Percentiles rank a stretch among this genome's conserved stretches.
These are phyloP conservation scores for Dipodascus geniculatus DNA, from an alignment of 805 yeast species.

Conservation along the genomic window DNA sequence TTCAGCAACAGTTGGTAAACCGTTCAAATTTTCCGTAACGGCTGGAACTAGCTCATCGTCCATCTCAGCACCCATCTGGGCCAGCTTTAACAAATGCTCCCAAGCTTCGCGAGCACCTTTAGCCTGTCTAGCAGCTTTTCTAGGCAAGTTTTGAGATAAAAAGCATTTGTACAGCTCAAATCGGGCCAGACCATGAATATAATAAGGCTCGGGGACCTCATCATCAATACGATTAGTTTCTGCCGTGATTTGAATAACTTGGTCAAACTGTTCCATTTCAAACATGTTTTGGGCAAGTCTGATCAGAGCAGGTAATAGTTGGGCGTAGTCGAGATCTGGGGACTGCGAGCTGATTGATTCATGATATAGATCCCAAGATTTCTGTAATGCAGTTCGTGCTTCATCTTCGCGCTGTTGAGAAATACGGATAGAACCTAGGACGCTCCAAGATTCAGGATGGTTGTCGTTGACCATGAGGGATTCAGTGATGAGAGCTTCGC, in stretches of 20 bases:
- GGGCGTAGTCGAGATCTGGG: constrained; percentile 4
- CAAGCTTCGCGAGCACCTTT: constrained; percentile 31
- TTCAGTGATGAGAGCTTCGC: constrained; percentile 57
- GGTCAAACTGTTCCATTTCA: constrained; percentile 64
- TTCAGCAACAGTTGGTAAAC: constrained; percentile 42
- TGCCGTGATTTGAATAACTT: constrained; percentile 52
- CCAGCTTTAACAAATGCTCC: constrained; percentile 32
- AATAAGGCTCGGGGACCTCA: constrained; percentile 67
- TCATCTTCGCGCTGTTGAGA: constrained; percentile 71
- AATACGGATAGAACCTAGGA: constrained; percentile 76
- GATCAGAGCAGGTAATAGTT: constrained; percentile 51
- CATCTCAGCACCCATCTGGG: constrained; percentile 29
- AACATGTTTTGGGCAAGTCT: constrained; percentile 63
- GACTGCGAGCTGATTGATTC: constrained; percentile 17
- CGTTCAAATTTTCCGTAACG: constrained; percentile 36
- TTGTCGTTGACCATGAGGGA: constrained; percentile 41
- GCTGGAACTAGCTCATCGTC: constrained; percentile 51
- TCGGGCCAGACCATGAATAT: constrained; percentile 71
- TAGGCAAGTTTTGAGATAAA: constrained; percentile 17
- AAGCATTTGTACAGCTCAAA: constrained; percentile 14
- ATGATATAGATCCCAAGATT: constrained; percentile 64
- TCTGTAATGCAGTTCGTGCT: constrained; percentile 53
- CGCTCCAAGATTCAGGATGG: constrained; percentile 73
- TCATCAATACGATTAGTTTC: constrained; percentile 72
- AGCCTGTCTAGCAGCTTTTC: constrained; percentile 29